A percentile compares a stretch with the other conserved stretches of the same genome.
Evolutionary conservation across 768 basidiomycete genomes (phyloP).

Genomic region (Rhizopogon vesiculosus): DNA sequence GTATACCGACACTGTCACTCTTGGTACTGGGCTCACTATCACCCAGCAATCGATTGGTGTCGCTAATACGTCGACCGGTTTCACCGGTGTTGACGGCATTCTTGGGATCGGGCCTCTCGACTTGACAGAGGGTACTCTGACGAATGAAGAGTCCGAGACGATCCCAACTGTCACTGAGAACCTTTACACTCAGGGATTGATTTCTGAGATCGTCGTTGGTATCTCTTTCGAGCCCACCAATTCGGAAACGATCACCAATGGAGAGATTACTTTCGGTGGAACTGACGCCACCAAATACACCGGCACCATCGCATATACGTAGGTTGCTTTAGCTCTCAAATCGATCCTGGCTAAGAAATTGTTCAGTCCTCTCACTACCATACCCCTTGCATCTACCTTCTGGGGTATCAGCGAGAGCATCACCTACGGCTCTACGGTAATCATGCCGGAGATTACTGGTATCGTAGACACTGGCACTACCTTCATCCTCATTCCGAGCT

Average conservation of each 20-base stretch:
- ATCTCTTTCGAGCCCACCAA: slow-evolving; percentile 48
- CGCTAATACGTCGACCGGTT: slow-evolving; percentile 38
- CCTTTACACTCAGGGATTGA: slow-evolving; percentile 35
- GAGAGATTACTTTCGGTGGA: slow-evolving; percentile 51
- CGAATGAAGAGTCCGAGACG: background rate
- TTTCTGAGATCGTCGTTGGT: slow-evolving; percentile 36
- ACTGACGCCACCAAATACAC: slow-evolving; percentile 18
- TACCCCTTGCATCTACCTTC: slow-evolving; percentile 41
- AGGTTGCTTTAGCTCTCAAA: slow-evolving; percentile 6
- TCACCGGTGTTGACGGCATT: slow-evolving; percentile 55
- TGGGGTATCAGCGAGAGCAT: slow-evolving; percentile 62
- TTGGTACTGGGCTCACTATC: slow-evolving; percentile 47
- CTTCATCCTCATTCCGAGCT: slow-evolving; percentile 43
- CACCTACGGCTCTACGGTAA: slow-evolving; percentile 42
- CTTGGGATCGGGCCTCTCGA: slow-evolving; percentile 59
- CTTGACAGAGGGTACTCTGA: slow-evolving; percentile 40
- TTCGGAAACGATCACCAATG: slow-evolving; percentile 29
- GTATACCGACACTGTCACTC: slow-evolving; percentile 48
- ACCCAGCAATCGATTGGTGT: slow-evolving; percentile 61
- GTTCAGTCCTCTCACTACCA: slow-evolving; percentile 40
- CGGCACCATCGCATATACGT: slow-evolving; percentile 41
- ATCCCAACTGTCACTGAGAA: slow-evolving; percentile 60
- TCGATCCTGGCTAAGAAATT: background rate
- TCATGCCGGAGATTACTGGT: slow-evolving; percentile 43
- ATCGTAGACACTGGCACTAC: slow-evolving; percentile 62